A percentile compares a stretch with the other conserved stretches of the same genome.
Conservation (phyloP, 2,329 filamentous ascomycete genomes). For the Rutstroemia sp. region DNA sequence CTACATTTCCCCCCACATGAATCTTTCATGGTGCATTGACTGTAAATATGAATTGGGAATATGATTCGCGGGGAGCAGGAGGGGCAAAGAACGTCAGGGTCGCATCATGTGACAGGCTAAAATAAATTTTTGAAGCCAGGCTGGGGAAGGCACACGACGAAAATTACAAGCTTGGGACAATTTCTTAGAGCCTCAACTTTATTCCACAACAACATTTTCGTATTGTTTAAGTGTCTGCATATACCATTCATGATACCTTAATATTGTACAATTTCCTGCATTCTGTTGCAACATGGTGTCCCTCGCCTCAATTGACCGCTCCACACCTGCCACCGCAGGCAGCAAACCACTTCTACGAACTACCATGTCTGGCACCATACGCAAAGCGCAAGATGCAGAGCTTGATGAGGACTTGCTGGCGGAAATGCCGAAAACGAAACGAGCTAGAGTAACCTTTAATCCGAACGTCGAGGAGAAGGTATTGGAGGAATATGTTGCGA, state of each 20-base stretch:
- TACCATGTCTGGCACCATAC: slow-evolving; percentile 22
- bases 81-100: not conserved
- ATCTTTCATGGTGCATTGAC: too few relatives aligned
- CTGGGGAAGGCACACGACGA: slow-evolving; percentile 4
- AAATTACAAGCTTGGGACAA: not conserved
- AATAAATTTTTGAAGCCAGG: slow-evolving; percentile 1
- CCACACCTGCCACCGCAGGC: not conserved
- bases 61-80: not conserved
- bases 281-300: slow-evolving; percentile 4
- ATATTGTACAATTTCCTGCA: not conserved
- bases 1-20: not conserved
- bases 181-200: not conserved
- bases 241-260: slow-evolving; percentile 3
- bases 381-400: slow-evolving; percentile 24
- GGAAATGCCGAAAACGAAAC: slow-evolving; percentile 24
- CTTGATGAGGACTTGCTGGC: slow-evolving; percentile 20
- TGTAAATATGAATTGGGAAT: not conserved
- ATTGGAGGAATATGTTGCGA: slow-evolving; percentile 23
- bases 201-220: not conserved
- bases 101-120: slow-evolving; percentile 1
- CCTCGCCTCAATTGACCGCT: slow-evolving; percentile 1
- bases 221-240: not conserved
- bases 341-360: slow-evolving; percentile 26
- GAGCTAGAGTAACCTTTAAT: slow-evolving; percentile 27
- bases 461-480: slow-evolving; percentile 29